phyloP scores from a whole-genome alignment of 2,329 filamentous ascomycete species.

The Aspergillus ochraceoroseus region DNA sequence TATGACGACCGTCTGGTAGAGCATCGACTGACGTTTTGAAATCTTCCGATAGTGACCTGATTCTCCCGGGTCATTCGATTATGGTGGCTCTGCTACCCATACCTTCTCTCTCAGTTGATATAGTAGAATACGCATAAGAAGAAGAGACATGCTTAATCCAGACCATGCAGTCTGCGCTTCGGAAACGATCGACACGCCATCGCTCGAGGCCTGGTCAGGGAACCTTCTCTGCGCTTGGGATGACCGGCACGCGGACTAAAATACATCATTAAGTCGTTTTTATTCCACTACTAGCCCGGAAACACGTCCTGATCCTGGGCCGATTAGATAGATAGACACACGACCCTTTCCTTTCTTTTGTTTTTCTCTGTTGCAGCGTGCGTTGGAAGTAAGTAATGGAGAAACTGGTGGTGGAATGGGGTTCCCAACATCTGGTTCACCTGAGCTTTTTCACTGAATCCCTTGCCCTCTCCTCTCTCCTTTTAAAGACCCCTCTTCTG shows the following conservation, averaged over 20 bases:
- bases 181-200: constrained; percentile 10
- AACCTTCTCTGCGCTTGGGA: too few species aligned
- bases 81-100: too few species aligned
- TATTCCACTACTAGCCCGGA: constrained; percentile 7
- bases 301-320: constrained; percentile 8
- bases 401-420: constrained; percentile 4
- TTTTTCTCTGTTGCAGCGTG: too few species aligned
- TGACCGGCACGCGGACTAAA: constrained; percentile 6
- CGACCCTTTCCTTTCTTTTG: too few species aligned
- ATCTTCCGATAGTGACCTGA: constrained; percentile 6
- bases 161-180: too few species aligned
- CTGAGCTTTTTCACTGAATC: constrained; percentile 12
- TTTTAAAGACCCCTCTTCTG: too few species aligned
- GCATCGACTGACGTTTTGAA: neutral
- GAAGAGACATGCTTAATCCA: too few species aligned
- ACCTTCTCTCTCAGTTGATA: too few species aligned
- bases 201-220: too few species aligned
- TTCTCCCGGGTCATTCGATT: neutral
- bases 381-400: neutral
- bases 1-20: neutral
- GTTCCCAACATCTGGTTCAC: constrained; percentile 4
- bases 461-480: neutral
- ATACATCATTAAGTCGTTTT: constrained; percentile 10
- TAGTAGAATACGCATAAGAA: neutral
- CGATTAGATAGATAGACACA: constrained; percentile 10